Conservation (phyloP, 1,284 basidiomycete species). For the Ustilago cynodontis region DNA sequence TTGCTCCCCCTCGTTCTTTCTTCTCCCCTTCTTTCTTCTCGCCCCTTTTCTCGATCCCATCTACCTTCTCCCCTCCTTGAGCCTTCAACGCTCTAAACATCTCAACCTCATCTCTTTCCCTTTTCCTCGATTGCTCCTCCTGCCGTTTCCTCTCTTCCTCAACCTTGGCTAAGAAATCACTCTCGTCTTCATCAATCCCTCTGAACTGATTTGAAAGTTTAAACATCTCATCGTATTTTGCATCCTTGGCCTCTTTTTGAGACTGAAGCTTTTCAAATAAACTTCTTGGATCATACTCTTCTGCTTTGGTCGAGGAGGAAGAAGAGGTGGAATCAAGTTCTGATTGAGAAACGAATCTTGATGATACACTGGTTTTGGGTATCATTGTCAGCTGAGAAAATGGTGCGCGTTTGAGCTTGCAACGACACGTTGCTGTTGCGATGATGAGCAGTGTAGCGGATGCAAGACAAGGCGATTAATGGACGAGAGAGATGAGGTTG, state of each 20-base stretch:
- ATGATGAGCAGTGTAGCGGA: too few species aligned
- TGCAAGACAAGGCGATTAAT: too few species aligned
- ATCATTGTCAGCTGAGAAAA: too few species aligned
- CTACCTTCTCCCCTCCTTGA: background rate
- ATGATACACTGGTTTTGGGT: conserved; percentile 12
- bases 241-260: conserved; percentile 62
- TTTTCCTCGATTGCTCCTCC: conserved; percentile 22
- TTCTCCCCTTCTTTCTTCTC: background rate
- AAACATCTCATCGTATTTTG: conserved; percentile 59
- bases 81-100: conserved; percentile 25
- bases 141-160: conserved; percentile 27
- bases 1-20: background rate
- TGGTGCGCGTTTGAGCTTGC: too few species aligned
- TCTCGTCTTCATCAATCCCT: conserved; percentile 65
- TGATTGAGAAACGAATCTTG: conserved; percentile 41
- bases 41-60: background rate
- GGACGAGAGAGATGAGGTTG: too few species aligned
- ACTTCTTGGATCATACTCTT: conserved; percentile 51
- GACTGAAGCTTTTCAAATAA: conserved; percentile 57
- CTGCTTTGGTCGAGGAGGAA: background rate
- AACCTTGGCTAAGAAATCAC: conserved; percentile 59
- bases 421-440: too few species aligned
- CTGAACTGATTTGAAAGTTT: conserved; percentile 67
- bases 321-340: conserved; percentile 26
- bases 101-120: conserved; percentile 52